These are phyloP conservation scores for Daldinia sp. DNA, from an alignment of 2,329 filamentous ascomycete genomes.

Conservation along the genomic window DNA sequence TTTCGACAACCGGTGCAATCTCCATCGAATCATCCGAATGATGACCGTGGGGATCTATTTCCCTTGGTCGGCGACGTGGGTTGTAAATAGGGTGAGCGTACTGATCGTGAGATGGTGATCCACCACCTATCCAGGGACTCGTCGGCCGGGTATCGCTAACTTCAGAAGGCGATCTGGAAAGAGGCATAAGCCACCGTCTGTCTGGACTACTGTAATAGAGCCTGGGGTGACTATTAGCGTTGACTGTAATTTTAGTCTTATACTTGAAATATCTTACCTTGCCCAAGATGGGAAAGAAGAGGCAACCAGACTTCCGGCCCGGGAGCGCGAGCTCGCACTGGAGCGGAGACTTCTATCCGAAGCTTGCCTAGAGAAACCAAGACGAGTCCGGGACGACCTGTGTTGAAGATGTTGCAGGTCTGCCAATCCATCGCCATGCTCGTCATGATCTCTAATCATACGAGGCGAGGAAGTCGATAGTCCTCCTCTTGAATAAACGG, in stretches of 20 bases:
- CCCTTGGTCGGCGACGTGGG: conserved; percentile 50
- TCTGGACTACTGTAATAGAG: conserved; percentile 79
- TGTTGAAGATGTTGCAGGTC: conserved; percentile 67
- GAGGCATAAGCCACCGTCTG: conserved; percentile 63
- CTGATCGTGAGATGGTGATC: conserved; percentile 64
- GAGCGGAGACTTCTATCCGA: conserved; percentile 67
- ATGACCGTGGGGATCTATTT: conserved; percentile 48
- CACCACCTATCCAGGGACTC: conserved; percentile 58
- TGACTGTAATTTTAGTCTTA: neutral
- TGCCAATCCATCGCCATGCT: conserved; percentile 72
- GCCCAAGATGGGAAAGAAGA: conserved; percentile 67
- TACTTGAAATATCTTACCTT: conserved; percentile 52
- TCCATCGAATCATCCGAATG: conserved; percentile 58
- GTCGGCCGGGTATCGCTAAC: conserved; percentile 61
- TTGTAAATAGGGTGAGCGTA: conserved; percentile 54
- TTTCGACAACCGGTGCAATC: conserved; percentile 50
- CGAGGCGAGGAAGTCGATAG: conserved; percentile 55
- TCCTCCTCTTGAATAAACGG: conserved; percentile 58
- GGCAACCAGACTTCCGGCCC: conserved; percentile 60
- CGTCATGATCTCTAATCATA: conserved; percentile 69
- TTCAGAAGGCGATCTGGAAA: conserved; percentile 62
- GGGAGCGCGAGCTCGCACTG: conserved; percentile 63
- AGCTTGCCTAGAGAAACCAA: conserved; percentile 63
- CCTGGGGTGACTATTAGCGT: conserved; percentile 53
- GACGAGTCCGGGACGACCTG: conserved; percentile 63